Evolutionary conservation across 1,284 basidiomycete species (phyloP).

Genomic region (Rhodotorula sp.): DNA sequence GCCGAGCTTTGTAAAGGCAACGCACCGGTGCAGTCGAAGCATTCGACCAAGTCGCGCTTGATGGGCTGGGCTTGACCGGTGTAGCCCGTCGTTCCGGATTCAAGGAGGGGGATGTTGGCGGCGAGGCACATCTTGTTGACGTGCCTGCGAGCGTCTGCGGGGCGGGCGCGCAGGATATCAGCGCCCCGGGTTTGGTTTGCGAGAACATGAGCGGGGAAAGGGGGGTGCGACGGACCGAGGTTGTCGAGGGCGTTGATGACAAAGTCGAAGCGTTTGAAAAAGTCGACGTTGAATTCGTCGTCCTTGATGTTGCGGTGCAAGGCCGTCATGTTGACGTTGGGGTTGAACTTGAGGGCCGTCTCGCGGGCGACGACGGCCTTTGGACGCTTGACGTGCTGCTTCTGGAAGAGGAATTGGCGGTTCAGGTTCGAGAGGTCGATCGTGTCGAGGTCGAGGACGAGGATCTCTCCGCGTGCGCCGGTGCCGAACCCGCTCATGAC

Average conservation of each 20-base stretch:
- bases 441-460: constrained; percentile 84
- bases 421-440: constrained; percentile 99
- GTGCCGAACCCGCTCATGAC: constrained; percentile 41
- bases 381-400: constrained; percentile 95
- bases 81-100: constrained; percentile 96
- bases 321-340: constrained; percentile 79
- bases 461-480: constrained; percentile 20
- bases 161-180: background rate
- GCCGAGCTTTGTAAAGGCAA: too few species aligned
- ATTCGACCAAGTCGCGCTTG: constrained; percentile 74
- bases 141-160: constrained; percentile 75
- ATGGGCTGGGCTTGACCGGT: constrained; percentile 66
- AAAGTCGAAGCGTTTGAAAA: constrained; percentile 86
- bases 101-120: constrained; percentile 82
- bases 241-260: constrained; percentile 97
- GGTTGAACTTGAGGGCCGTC: constrained; percentile 87
- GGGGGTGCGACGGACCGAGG: constrained; percentile 57
- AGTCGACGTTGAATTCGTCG: constrained; percentile 79
- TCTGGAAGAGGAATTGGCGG: constrained; percentile 94
- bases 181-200: background rate
- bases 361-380: constrained; percentile 89
- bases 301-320: constrained; percentile 97
- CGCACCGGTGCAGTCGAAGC: constrained; percentile 70
- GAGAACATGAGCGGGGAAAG: background rate
- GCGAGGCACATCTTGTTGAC: constrained; percentile 98